A percentile compares a stretch with the other conserved stretches of the same genome.
phyloP scores from a whole-genome alignment of 768 basidiomycete species.

The Mycena indigotica region DNA sequence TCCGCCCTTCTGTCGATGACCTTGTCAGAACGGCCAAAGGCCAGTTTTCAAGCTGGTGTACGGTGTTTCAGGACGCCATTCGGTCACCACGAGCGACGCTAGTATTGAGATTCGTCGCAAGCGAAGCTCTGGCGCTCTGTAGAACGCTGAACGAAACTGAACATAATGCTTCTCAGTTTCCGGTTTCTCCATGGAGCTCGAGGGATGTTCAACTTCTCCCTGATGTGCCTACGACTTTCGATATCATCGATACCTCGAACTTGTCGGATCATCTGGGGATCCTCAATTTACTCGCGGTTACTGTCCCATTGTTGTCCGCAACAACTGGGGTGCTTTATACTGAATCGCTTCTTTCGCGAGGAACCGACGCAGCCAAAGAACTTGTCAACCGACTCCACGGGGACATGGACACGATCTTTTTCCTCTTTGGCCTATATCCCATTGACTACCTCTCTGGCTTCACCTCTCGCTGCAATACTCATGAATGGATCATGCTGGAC shows the following conservation, averaged over 20 bases:
- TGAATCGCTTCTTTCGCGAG: slow-evolving; percentile 38
- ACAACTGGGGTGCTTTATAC: slow-evolving; percentile 37
- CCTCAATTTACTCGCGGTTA: slow-evolving; percentile 43
- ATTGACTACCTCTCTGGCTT: slow-evolving; percentile 42
- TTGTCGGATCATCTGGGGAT: slow-evolving; percentile 49
- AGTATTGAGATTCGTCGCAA: slow-evolving; percentile 42
- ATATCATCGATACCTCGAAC: slow-evolving; percentile 54
- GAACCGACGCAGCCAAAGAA: slow-evolving; percentile 31
- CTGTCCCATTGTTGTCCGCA: slow-evolving; percentile 39
- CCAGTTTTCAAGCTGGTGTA: slow-evolving; percentile 23
- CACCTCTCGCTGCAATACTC: slow-evolving; percentile 40
- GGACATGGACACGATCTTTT: slow-evolving; percentile 42
- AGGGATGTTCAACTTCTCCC: slow-evolving; percentile 31
- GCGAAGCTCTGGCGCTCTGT: slow-evolving; percentile 43
- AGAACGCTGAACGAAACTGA: slow-evolving; percentile 34
- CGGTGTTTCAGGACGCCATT: slow-evolving; percentile 17
- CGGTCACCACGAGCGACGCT: neutral
- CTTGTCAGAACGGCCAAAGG: neutral
- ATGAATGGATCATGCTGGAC: slow-evolving; percentile 35
- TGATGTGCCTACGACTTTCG: slow-evolving; percentile 40
- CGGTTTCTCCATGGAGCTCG: slow-evolving; percentile 38
- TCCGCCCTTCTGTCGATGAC: slow-evolving; percentile 3
- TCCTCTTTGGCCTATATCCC: slow-evolving; percentile 46
- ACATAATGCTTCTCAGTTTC: slow-evolving; percentile 29
- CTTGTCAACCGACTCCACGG: slow-evolving; percentile 36